A percentile compares a stretch with the other conserved stretches of the same genome.
Evolutionary conservation across 495 filamentous ascomycete species (phyloP).

Genomic region (Cercophora sp.): DNA sequence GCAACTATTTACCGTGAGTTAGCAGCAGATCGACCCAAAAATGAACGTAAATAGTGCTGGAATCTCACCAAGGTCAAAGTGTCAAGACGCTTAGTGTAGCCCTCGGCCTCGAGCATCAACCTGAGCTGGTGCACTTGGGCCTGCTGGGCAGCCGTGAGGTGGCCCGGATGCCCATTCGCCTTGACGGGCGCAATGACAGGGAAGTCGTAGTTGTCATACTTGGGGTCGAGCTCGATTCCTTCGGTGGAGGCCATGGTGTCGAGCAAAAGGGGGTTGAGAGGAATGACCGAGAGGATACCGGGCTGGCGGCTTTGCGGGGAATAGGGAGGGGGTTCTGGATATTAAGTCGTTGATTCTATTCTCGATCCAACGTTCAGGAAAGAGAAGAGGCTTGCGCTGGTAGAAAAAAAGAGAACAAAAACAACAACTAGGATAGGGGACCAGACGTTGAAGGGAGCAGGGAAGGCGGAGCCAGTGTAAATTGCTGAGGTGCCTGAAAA

Average conservation of each 20-base stretch:
- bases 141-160: slow-evolving; percentile 84
- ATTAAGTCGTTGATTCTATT: too few relatives aligned
- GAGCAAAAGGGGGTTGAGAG: background rate
- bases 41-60: too few relatives aligned
- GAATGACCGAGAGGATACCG: background rate
- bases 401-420: background rate
- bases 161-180: slow-evolving; percentile 78
- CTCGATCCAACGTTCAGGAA: too few relatives aligned
- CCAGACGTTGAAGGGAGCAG: background rate
- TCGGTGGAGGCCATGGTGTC: slow-evolving; percentile 20
- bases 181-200: slow-evolving; percentile 69
- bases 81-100: slow-evolving; percentile 81
- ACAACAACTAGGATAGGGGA: background rate
- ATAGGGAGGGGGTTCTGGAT: background rate
- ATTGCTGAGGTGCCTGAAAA: slow-evolving; percentile 3
- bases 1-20: slow-evolving; percentile 48
- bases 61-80: slow-evolving; percentile 82
- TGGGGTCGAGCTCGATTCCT: slow-evolving; percentile 65
- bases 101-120: slow-evolving; percentile 73
- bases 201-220: slow-evolving; percentile 95
- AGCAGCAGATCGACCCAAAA: background rate
- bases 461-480: slow-evolving; percentile 1
- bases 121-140: slow-evolving; percentile 84
- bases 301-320: background rate
- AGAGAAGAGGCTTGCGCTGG: background rate